Conservation (phyloP, 2,329 filamentous ascomycete genomes). For the Setomelanomma holmii region DNA sequence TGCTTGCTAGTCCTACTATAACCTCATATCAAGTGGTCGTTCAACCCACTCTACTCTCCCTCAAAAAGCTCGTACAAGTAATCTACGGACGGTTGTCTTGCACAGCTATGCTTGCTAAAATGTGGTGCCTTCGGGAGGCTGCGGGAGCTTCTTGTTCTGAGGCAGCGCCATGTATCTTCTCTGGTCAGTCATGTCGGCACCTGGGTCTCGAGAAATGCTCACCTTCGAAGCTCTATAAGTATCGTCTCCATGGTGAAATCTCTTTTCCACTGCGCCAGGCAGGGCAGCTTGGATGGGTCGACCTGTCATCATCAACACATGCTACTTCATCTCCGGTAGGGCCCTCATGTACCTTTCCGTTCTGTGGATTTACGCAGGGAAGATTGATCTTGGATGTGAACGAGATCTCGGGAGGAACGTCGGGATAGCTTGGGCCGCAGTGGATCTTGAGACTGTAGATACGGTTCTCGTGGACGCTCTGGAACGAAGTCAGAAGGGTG, state of each 20-base stretch:
- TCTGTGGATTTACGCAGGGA: constrained; percentile 84
- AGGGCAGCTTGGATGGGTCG: constrained; percentile 82
- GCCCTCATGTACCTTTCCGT: constrained; percentile 70
- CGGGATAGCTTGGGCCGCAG: constrained; percentile 89
- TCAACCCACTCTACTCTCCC: too few relatives aligned
- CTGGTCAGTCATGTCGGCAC: constrained; percentile 8
- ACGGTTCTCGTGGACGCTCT: constrained; percentile 97
- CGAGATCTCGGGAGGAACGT: constrained; percentile 84
- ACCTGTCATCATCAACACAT: constrained; percentile 61
- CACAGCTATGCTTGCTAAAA: constrained; percentile 52
- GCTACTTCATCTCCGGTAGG: constrained; percentile 3
- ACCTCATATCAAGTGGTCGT: too few relatives aligned
- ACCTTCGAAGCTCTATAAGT: constrained; percentile 82
- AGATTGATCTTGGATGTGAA: constrained; percentile 96
- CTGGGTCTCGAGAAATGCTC: constrained; percentile 21
- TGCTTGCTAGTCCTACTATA: constrained; percentile 27
- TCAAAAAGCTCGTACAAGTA: too few relatives aligned
- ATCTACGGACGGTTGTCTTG: too few relatives aligned
- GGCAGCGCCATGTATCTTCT: constrained; percentile 89
- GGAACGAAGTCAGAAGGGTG: constrained; percentile 15
- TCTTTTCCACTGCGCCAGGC: constrained; percentile 87
- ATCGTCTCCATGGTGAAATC: constrained; percentile 96
- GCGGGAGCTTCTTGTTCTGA: constrained; percentile 91
- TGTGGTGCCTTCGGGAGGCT: constrained; percentile 85
- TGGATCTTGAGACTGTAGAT: constrained; percentile 99